These are phyloP conservation scores for Mortierella sp. DNA, from an alignment of 371 early-diverging fungal species.

Conservation along the genomic window DNA sequence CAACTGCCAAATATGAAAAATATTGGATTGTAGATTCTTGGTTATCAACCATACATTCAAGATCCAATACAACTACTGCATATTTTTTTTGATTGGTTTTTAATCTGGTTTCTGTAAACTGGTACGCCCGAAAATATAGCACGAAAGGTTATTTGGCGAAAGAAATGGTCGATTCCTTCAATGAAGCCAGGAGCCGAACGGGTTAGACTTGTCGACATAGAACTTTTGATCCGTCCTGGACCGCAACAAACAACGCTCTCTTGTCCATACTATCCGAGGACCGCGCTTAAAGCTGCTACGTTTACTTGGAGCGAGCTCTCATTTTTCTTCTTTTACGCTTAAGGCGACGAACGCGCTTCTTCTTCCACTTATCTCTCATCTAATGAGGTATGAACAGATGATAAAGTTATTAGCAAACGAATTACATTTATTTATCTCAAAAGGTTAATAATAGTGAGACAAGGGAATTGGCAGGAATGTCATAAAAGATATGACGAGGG, in stretches of 20 bases:
- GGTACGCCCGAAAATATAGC: background rate
- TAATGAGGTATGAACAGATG: background rate
- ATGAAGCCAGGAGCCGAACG: background rate
- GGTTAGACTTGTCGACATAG: background rate
- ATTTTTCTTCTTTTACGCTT: conserved; percentile 4
- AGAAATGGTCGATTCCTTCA: background rate
- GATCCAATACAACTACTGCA: background rate
- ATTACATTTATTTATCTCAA: too few species aligned
- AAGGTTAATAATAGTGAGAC: too few species aligned
- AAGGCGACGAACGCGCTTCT: conserved; percentile 9
- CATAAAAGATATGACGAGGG: too few species aligned
- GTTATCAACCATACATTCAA: too few species aligned
- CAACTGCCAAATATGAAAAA: too few species aligned
- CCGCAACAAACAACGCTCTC: background rate
- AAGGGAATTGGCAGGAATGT: too few species aligned
- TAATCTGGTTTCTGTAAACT: conserved; percentile 2
- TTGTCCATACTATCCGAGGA: conserved; percentile 1
- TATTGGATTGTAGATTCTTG: too few species aligned
- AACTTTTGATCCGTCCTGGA: background rate
- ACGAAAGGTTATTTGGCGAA: background rate
- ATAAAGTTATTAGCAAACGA: background rate
- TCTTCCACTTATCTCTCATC: conserved; percentile 11
- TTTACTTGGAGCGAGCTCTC: conserved; percentile 13
- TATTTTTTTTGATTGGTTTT: conserved; percentile 1
- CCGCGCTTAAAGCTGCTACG: conserved; percentile 8